phyloP scores from a whole-genome alignment of 2,329 filamentous ascomycete genomes.

The Cryphonectria nitschkei region DNA sequence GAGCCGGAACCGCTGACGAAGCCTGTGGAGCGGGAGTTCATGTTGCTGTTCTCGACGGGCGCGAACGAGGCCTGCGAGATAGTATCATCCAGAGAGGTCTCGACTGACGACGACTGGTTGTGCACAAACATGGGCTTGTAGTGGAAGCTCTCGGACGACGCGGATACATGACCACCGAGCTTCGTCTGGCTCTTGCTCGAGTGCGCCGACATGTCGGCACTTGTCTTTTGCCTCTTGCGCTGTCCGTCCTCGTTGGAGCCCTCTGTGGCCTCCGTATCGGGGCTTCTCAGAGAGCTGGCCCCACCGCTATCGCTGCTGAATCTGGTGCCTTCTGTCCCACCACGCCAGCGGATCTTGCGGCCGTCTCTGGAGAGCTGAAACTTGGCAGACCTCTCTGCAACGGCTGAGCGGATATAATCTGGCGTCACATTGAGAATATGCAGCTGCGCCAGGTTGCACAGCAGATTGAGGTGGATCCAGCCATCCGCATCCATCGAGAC shows the following conservation, averaged over 20 bases:
- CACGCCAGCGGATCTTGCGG: slow-evolving; percentile 79
- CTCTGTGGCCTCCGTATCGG: slow-evolving; percentile 54
- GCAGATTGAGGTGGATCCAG: slow-evolving; percentile 82
- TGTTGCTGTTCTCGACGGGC: slow-evolving; percentile 51
- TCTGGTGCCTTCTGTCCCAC: slow-evolving; percentile 66
- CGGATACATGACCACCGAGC: slow-evolving; percentile 42
- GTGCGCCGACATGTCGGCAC: slow-evolving; percentile 40
- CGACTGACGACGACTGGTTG: slow-evolving; percentile 50
- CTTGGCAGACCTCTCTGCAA: slow-evolving; percentile 71
- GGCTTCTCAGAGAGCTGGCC: slow-evolving; percentile 51
- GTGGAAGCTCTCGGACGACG: slow-evolving; percentile 55
- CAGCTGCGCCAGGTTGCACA: slow-evolving; percentile 81
- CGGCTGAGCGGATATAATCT: slow-evolving; percentile 74
- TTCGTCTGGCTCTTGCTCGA: slow-evolving; percentile 46
- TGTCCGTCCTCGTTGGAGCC: slow-evolving; percentile 46
- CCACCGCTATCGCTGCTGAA: slow-evolving; percentile 67
- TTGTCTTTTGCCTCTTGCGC: slow-evolving; percentile 52
- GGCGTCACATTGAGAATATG: slow-evolving; percentile 84
- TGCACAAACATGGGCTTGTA: slow-evolving; percentile 67
- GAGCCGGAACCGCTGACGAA: slow-evolving; percentile 52
- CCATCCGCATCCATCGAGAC: slow-evolving; percentile 68
- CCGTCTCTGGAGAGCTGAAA: slow-evolving; percentile 80
- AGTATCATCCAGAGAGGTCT: slow-evolving; percentile 53
- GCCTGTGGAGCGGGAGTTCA: slow-evolving; percentile 50
- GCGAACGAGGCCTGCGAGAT: slow-evolving; percentile 49